Evolutionary conservation across 2,329 filamentous ascomycete genomes (phyloP), one percentile per base, ranked within the genome.

Genomic region (Aureobasidium pullulans): DNA sequence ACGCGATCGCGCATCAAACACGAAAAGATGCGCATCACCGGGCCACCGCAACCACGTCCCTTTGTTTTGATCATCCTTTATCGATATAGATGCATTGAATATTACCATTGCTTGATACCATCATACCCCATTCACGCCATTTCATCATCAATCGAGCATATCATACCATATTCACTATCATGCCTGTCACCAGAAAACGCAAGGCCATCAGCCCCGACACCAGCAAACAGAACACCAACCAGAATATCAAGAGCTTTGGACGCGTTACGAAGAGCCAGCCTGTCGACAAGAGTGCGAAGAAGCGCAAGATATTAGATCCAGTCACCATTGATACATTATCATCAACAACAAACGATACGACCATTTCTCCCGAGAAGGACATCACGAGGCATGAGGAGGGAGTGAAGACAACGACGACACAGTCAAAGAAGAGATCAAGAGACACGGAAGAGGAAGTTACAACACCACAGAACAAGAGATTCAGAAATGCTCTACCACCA

Each of bases 391-490:
- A 53, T 36, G 52, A 56, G 29, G n/a, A 19, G 28, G 47, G 44
- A n/a, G 37, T 3, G 42, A 2, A 39, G 6, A 13, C 37, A 11
- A 36, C 16, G 13, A 11, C 23, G n/a, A 53, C 40, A 59, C 40
- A 52, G 16, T 54, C 48, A 32, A 62, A 57, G 42, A 62, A 60
- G 44, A 43, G 53, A 28, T 53, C 61, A 50, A 47, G 62, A 43
- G 57, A 61, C 11, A 19, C 28, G 34, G 59, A 54, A 36, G 60
- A 62, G n/a, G 46, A 48, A 31, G 54, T 54, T 23, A 52, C 58
- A 15, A 70, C 69, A 53, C 69, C 69, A 44, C 65, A 67, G 16
- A 65, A 64, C n/a, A 70, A 71, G 61, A 69, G 70, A 42, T 61
- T 70, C 61, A 70, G 67, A 56, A 65, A 70, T 57, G 63, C 62